phyloP scores from a whole-genome alignment of 2,329 filamentous ascomycete genomes.

The Diaporthe sp. region DNA sequence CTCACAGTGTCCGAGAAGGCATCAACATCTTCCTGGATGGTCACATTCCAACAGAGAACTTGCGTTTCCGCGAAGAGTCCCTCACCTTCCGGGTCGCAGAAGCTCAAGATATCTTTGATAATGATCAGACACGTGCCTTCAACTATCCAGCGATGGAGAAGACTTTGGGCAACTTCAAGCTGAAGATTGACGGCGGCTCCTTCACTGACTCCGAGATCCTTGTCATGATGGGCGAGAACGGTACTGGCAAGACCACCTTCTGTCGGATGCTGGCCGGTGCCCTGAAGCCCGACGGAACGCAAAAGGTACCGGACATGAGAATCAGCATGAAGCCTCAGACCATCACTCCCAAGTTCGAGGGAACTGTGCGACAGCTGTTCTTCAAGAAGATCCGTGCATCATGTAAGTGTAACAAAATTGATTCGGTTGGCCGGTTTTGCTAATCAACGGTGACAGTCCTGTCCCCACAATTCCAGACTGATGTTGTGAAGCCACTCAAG shows the following conservation, averaged over 20 bases:
- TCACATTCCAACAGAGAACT: constrained; percentile 97
- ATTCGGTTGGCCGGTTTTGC: not conserved
- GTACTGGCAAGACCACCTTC: constrained; percentile 99
- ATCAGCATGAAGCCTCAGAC: constrained; percentile 99
- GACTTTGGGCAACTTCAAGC: constrained; percentile 89
- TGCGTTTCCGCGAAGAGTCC: constrained; percentile 97
- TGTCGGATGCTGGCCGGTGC: constrained; percentile 95
- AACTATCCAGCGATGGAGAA: constrained; percentile 92
- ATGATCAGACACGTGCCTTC: constrained; percentile 88
- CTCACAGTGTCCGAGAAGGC: constrained; percentile 95
- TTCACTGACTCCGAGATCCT: constrained; percentile 99
- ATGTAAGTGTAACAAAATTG: constrained; percentile 54
- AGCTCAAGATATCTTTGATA: constrained; percentile 87
- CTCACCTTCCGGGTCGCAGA: constrained; percentile 95
- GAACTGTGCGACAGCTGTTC: constrained; percentile 96
- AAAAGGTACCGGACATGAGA: constrained; percentile 90
- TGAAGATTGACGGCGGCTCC: constrained; percentile 83
- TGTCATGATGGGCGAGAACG: constrained; percentile 99
- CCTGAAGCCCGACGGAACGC: constrained; percentile 86
- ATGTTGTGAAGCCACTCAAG: constrained; percentile 99
- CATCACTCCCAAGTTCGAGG: constrained; percentile 97
- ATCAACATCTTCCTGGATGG: constrained; percentile 97
- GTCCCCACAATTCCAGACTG: constrained; percentile 98
- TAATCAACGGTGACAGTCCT: constrained; percentile 65
- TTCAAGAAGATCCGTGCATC: constrained; percentile 99